Base-by-base conservation (phyloP, 2,329 filamentous ascomycete genomes). In the Pseudopithomyces chartarum region DNA sequence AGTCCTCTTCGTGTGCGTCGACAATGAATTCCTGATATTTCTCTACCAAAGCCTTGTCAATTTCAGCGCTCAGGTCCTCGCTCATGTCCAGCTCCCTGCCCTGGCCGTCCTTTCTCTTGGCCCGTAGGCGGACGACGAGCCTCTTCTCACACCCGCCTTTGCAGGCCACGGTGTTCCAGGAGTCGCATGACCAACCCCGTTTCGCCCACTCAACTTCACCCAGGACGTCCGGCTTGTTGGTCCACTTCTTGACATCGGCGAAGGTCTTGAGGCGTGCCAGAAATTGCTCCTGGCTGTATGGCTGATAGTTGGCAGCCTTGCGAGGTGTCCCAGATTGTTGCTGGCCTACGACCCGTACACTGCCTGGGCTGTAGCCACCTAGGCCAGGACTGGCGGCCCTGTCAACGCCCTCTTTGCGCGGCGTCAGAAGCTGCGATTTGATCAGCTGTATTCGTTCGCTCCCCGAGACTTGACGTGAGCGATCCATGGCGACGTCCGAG, bases 141-240 rank as follows among this genome's bases (percentile, higher is more conserved):
- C 96, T 90, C 67, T 90, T 89, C 70, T 89, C 89, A 70, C 95
- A 99, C 2, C 93, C 86, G 39, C 90, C 88, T 40, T 81, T 82
- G 73, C 95, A 99, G 17, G 87, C 86, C 15, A 98, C 91, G 3
- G 90, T 90, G 76, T 96, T 92, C 70, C 71, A 74, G 1, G 61
- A 64, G 44, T 90, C 87, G 68, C 94, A 97, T 3, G 89, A 83
- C 94, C 95, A 99, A 0, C 94, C 94, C 56, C 90, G 82, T 80
- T 94, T 97, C 0, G 93, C 93, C 95, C 95, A 99, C 73, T 92
- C 90, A 7, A 97, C 87, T 77, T 98, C 95, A 70, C 87, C 92
- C 65, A 98, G 88, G 33, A 82, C 83, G 51, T 93, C 86, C 0
- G 95, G 93, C 73, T 98, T 98, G 0, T 91, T 90, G n/a, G 90